Conservation (phyloP, 108 stramenopile species). For the Cyclostephanos tholiformis region DNA sequence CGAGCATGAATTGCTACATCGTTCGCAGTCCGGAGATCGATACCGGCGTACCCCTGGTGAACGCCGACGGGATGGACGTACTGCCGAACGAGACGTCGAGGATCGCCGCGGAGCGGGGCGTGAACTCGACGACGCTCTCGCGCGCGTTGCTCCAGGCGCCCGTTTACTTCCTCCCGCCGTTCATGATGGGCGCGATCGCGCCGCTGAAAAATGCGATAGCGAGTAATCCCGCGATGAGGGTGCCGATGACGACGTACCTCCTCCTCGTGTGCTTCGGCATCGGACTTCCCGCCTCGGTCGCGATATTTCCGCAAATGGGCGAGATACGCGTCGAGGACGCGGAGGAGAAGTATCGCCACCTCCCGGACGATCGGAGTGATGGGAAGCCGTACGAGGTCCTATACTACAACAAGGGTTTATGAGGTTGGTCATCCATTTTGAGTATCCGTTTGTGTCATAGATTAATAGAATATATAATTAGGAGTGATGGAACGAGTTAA, state of each 20-base stretch:
- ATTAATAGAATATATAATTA: background rate
- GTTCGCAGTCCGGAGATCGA: conserved; percentile 86
- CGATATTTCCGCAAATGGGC: conserved; percentile 86
- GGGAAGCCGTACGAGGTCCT: conserved; percentile 60
- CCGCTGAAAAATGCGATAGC: conserved; percentile 40
- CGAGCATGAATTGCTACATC: conserved; percentile 87
- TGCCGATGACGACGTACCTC: conserved; percentile 84
- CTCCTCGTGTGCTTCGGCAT: conserved; percentile 76
- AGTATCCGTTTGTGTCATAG: background rate
- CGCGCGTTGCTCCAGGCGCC: conserved; percentile 85
- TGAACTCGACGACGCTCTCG: conserved; percentile 73
- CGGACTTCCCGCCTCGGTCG: conserved; percentile 84
- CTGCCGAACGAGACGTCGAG: conserved; percentile 53
- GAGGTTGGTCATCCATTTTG: conserved; percentile 3
- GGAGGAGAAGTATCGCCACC: conserved; percentile 58
- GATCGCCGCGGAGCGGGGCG: conserved; percentile 75
- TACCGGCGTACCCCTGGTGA: conserved; percentile 69
- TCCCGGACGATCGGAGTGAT: conserved; percentile 26
- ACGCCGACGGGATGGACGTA: conserved; percentile 52
- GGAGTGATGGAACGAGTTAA: too few relatives aligned
- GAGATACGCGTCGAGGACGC: conserved; percentile 64
- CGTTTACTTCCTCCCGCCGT: conserved; percentile 82
- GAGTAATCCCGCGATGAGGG: conserved; percentile 56
- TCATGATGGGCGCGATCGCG: conserved; percentile 56
- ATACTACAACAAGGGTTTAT: conserved; percentile 82